A percentile compares a stretch with the other conserved stretches of the same genome.
Conservation (phyloP, 2,329 filamentous ascomycete species). For the Cladosporium oxysporum region DNA sequence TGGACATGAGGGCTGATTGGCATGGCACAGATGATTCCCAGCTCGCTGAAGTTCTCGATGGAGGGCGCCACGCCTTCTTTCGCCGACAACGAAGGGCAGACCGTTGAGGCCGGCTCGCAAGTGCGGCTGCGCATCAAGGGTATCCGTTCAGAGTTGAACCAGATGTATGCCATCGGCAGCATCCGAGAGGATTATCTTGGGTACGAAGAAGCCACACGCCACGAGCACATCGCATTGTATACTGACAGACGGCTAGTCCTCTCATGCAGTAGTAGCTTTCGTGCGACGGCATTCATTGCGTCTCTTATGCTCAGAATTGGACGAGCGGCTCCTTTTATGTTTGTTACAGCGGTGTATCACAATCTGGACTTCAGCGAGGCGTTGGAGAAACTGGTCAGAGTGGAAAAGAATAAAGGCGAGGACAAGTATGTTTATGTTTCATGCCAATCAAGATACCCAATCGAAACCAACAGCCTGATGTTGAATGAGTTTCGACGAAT, state of each 20-base stretch:
- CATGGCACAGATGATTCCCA: slow-evolving; percentile 74
- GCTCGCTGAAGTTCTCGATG: slow-evolving; percentile 89
- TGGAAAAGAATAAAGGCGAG: slow-evolving; percentile 5
- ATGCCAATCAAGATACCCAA: slow-evolving; percentile 19
- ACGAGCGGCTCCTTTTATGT: slow-evolving; percentile 1
- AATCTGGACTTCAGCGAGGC: slow-evolving; percentile 18
- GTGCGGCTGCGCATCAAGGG: slow-evolving; percentile 93
- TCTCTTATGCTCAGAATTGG: neutral
- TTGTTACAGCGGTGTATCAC: slow-evolving; percentile 15
- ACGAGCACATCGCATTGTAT: neutral
- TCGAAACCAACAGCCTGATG: neutral
- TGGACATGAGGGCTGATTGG: neutral
- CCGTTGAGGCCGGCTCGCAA: slow-evolving; percentile 91
- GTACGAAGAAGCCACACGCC: slow-evolving; percentile 25
- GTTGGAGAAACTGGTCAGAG: slow-evolving; percentile 17
- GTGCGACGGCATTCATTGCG: neutral
- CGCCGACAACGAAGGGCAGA: slow-evolving; percentile 90
- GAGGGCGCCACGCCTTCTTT: slow-evolving; percentile 97
- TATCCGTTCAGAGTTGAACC: slow-evolving; percentile 86
- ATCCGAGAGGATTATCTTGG: slow-evolving; percentile 71
- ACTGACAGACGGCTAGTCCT: slow-evolving; percentile 9
- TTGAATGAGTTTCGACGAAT: too few species aligned
- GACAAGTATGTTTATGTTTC: slow-evolving; percentile 13
- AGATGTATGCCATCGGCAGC: slow-evolving; percentile 95
- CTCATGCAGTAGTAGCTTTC: slow-evolving; percentile 10